phyloP scores from a whole-genome alignment of 1,284 basidiomycete species.

The Sutorius eximius region DNA sequence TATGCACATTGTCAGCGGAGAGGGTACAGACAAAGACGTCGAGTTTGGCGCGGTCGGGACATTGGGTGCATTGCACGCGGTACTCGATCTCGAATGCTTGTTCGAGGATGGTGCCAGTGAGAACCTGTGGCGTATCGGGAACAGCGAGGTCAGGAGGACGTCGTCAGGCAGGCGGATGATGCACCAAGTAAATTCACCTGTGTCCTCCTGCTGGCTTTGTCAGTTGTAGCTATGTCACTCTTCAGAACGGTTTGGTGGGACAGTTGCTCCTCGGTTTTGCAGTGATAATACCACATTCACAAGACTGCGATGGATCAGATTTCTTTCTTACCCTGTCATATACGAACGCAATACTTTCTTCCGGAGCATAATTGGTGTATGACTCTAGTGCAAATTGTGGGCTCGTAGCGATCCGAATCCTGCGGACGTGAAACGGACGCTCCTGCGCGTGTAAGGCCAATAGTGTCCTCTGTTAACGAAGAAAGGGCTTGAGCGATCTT shows the following conservation, averaged over 20 bases:
- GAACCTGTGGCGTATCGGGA: slow-evolving; percentile 51
- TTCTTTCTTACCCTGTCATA: too few relatives aligned
- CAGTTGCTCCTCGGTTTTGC: too few relatives aligned
- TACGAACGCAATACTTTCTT: background rate
- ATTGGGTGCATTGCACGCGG: slow-evolving; percentile 94
- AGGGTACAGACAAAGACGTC: too few relatives aligned
- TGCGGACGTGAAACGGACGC: background rate
- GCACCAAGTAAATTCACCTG: slow-evolving; percentile 88
- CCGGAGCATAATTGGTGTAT: background rate
- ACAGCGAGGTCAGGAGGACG: background rate
- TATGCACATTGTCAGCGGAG: slow-evolving; percentile 83
- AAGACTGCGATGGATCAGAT: too few relatives aligned
- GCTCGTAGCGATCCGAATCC: background rate
- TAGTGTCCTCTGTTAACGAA: too few relatives aligned
- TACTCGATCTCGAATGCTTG: slow-evolving; percentile 98
- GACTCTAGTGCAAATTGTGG: background rate
- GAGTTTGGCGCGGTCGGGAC: slow-evolving; percentile 88
- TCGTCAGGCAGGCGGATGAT: slow-evolving; percentile 10
- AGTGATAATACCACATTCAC: too few relatives aligned
- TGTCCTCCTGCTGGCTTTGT: too few relatives aligned
- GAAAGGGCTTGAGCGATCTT: too few relatives aligned
- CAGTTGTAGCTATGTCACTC: too few relatives aligned
- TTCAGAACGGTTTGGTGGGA: too few relatives aligned
- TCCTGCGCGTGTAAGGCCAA: background rate
- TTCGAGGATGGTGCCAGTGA: slow-evolving; percentile 93